These are phyloP conservation scores for Penicillium sp. DNA, from an alignment of 2,329 filamentous ascomycete species.

Conservation along the genomic window DNA sequence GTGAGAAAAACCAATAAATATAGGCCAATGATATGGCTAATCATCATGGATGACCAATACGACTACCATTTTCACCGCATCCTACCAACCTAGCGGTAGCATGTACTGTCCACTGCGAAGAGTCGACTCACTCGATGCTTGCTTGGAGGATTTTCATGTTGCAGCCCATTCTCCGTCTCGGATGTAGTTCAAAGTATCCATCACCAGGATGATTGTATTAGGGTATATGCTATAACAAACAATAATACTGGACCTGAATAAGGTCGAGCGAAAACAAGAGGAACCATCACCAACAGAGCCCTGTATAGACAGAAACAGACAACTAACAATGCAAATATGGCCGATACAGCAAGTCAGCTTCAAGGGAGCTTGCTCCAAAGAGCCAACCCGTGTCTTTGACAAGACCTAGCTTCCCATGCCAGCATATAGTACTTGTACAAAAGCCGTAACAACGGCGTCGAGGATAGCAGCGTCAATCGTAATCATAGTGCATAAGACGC, in stretches of 20 bases:
- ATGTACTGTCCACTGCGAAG: no score
- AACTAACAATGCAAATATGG: constrained; percentile 13
- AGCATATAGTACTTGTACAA: constrained; percentile 29
- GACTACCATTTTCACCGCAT: no score
- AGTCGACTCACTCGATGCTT: no score
- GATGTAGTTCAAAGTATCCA: neutral
- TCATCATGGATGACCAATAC: no score
- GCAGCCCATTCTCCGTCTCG: no score
- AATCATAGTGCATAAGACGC: constrained; percentile 28
- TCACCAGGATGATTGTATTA: constrained; percentile 22
- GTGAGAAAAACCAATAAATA: no score
- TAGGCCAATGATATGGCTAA: no score
- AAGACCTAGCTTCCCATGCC: constrained; percentile 13
- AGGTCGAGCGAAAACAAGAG: constrained; percentile 5
- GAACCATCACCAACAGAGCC: constrained; percentile 2
- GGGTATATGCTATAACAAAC: constrained; percentile 15
- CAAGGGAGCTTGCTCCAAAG: constrained; percentile 12
- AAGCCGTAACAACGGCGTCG: constrained; percentile 19
- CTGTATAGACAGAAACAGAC: constrained; percentile 5
- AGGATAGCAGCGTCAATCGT: constrained; percentile 28
- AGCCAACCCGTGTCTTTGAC: constrained; percentile 17
- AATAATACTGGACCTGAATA: neutral
- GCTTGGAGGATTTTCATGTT: no score
- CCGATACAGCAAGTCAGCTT: constrained; percentile 14
- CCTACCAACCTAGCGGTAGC: no score